Percentiles rank a stretch among this genome's conserved stretches.
Evolutionary conservation across 352 stramenopile genomes (phyloP).

Genomic region (Pythium chondricola): DNA sequence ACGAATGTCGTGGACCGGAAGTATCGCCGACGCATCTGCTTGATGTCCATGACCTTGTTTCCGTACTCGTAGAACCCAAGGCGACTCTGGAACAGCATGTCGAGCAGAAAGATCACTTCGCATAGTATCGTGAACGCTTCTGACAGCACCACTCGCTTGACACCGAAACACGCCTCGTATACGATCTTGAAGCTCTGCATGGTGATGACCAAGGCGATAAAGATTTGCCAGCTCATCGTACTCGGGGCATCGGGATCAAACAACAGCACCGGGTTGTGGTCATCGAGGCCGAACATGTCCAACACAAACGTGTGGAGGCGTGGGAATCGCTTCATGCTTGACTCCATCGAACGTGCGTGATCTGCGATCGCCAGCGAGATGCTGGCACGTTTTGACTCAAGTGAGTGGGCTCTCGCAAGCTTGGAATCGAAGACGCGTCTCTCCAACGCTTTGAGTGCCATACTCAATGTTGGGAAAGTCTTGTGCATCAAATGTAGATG

Average conservation of each 20-base stretch:
- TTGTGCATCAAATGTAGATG: constrained; percentile 53
- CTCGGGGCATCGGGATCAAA: constrained; percentile 37
- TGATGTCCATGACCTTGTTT: constrained; percentile 59
- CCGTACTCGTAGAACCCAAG: constrained; percentile 59
- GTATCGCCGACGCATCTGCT: constrained; percentile 32
- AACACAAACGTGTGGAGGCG: neutral
- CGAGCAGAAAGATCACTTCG: constrained; percentile 35
- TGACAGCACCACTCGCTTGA: constrained; percentile 17
- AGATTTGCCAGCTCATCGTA: constrained; percentile 24
- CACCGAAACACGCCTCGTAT: constrained; percentile 23
- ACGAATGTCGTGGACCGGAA: constrained; percentile 26
- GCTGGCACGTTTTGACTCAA: constrained; percentile 8
- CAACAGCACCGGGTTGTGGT: constrained; percentile 21
- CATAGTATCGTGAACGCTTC: constrained; percentile 24
- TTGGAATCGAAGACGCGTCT: constrained; percentile 44
- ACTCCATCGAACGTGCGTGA: neutral
- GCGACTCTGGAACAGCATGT: constrained; percentile 40
- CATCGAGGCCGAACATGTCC: constrained; percentile 17
- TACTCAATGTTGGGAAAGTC: constrained; percentile 50
- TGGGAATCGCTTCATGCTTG: constrained; percentile 5
- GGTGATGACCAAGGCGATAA: constrained; percentile 23
- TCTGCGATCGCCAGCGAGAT: neutral
- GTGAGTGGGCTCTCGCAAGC: constrained; percentile 25
- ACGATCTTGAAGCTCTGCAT: constrained; percentile 33
- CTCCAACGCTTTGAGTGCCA: constrained; percentile 53